phyloP scores from a whole-genome alignment of 768 basidiomycete species.

The Tricholoma terreum region DNA sequence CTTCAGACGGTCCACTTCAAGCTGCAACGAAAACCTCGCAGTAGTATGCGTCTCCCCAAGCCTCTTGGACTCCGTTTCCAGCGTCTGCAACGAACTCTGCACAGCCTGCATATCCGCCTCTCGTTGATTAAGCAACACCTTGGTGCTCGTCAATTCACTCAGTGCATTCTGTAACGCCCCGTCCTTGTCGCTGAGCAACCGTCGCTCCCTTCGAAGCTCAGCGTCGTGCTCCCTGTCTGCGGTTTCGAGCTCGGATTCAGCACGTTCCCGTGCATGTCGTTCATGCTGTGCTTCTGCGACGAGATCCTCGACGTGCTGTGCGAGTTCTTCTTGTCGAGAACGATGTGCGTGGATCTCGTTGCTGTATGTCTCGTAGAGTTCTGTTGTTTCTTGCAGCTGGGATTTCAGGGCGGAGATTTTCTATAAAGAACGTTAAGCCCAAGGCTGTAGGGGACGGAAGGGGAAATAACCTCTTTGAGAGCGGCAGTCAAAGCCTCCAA shows the following conservation, averaged over 20 bases:
- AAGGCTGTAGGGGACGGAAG: not conserved
- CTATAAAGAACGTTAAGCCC: constrained; percentile 34
- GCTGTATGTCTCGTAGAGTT: constrained; percentile 60
- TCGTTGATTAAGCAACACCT: constrained; percentile 64
- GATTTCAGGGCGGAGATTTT: constrained; percentile 65
- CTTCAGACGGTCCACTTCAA: constrained; percentile 84
- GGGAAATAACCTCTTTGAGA: constrained; percentile 69
- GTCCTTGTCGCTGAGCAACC: constrained; percentile 68
- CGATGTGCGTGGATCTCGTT: constrained; percentile 67
- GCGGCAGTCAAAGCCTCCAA: constrained; percentile 64
- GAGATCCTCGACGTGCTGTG: constrained; percentile 69
- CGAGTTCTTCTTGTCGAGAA: constrained; percentile 74
- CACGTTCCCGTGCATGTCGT: constrained; percentile 50
- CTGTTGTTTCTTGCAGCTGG: constrained; percentile 63
- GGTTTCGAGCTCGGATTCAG: constrained; percentile 51
- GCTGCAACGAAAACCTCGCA: constrained; percentile 80
- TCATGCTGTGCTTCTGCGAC: constrained; percentile 60
- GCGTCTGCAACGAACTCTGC: constrained; percentile 62
- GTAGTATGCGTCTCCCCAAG: constrained; percentile 83
- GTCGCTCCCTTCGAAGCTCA: constrained; percentile 54
- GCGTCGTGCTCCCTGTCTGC: constrained; percentile 65
- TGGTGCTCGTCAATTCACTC: constrained; percentile 58
- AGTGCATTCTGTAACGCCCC: constrained; percentile 61
- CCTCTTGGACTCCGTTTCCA: constrained; percentile 76
- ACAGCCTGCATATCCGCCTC: constrained; percentile 74